Evolutionary conservation across 2,329 filamentous ascomycete genomes (phyloP), one percentile per base, ranked within the genome.

Genomic region (Neurospora sp.): DNA sequence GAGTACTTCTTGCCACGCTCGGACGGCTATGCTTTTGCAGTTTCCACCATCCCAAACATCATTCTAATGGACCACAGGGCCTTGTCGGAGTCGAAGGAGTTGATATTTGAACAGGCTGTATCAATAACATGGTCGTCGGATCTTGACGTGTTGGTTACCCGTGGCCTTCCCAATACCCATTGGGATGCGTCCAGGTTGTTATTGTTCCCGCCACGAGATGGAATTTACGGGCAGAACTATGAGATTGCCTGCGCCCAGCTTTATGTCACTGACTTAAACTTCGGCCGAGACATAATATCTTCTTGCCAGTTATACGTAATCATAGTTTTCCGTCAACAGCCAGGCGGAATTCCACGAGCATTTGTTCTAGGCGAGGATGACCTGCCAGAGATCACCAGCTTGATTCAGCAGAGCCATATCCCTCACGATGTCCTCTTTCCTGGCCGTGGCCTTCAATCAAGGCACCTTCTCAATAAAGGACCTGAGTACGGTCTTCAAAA

Each of bases 61-160:
- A 57, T 57, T 2, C 11, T 57, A 8, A 4, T 33, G 23, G 46
- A 57, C 23, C 11, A 57, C 11, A 57, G 6, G 46, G 1, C 2
- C 0, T 3, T 57, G 1, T 15, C 4, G 12, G 12, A 6, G 3
- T 15, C 3, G 1, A 43, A n/a, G 0, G 17, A 10, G 3, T 1
- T 10, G 0, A 2, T 19, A 1, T 43, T 43, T 43, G 41, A 19
- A n/a, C 2, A 1, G 0, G 10, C 12, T 0, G 17, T 19, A 19
- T n/a, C 6, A 19, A 19, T 43, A 43, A 43, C 2, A 15, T 5
- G 15, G 0, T 19, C 17, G 0, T 10, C 41, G 8, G 15, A 8
- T 40, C 28, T 28, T 28, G 28, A 28, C 28, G 28, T 28, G 28
- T 28, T 28, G 28, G 28, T 28, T 28, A 3, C 6, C 15, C 4